Percentiles rank a stretch among this genome's conserved stretches.
phyloP scores from a whole-genome alignment of 306 rosid species.

The Lagenaria siceraria region DNA sequence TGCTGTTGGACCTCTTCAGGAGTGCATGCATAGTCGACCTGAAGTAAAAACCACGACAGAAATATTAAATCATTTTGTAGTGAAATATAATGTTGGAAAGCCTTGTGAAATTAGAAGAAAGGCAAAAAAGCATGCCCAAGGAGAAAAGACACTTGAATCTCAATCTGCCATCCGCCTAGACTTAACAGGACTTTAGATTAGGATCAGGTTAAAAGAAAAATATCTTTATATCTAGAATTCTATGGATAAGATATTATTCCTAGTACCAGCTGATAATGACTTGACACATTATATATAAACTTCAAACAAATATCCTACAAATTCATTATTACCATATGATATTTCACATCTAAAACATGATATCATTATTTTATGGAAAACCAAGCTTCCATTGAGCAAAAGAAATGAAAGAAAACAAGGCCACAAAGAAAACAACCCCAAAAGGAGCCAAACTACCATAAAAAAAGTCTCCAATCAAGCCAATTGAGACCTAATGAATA shows the following conservation, averaged over 20 bases:
- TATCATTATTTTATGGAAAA: no score
- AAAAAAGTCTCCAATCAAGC: no score
- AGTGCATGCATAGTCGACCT: constrained; percentile 96
- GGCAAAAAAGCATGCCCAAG: background rate
- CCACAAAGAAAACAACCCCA: no score
- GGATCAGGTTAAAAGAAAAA: background rate
- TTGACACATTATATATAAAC: background rate
- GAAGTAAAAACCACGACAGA: constrained; percentile 11
- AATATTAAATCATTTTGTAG: constrained; percentile 4
- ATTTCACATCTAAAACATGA: background rate
- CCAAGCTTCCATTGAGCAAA: background rate
- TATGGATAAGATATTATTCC: background rate
- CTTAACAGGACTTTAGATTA: background rate
- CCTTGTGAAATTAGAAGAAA: background rate
- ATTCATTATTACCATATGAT: background rate
- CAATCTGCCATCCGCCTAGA: background rate
- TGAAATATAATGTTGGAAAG: background rate
- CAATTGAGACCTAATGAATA: no score
- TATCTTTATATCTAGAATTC: background rate
- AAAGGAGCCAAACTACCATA: no score
- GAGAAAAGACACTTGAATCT: background rate
- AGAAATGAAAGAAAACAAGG: background rate
- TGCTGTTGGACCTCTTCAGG: constrained; percentile 99
- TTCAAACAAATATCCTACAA: background rate
- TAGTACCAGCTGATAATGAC: background rate